Evolutionary conservation across 768 basidiomycete genomes (phyloP).

Genomic region (Fibroporia radiculosa): DNA sequence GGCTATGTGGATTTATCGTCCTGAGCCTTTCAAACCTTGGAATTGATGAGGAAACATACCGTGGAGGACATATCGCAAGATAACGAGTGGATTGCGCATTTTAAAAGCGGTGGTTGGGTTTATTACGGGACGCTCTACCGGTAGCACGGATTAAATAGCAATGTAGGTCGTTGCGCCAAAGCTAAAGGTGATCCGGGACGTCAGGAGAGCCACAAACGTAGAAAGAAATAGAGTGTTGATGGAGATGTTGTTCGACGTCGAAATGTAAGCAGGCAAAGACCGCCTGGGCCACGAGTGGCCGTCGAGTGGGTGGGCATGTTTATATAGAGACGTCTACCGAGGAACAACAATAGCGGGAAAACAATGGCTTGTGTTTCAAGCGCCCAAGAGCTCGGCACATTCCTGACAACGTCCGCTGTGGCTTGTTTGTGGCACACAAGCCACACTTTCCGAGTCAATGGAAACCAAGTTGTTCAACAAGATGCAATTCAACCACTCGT

Average conservation of each 20-base stretch:
- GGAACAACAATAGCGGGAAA: conserved; percentile 4
- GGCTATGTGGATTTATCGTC: conserved; percentile 22
- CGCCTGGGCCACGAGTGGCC: conserved; percentile 14
- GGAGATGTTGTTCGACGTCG: background rate
- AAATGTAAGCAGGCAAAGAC: conserved; percentile 14
- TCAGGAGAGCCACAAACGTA: too few species aligned
- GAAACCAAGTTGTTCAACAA: too few species aligned
- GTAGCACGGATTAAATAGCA: conserved; percentile 2
- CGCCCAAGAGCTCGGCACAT: too few species aligned
- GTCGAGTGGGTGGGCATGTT: background rate
- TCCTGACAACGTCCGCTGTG: too few species aligned
- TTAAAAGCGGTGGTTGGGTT: background rate
- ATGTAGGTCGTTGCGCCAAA: too few species aligned
- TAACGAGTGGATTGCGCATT: conserved; percentile 47
- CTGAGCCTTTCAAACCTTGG: background rate
- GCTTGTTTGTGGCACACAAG: too few species aligned
- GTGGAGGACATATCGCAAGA: conserved; percentile 49
- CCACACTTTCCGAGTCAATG: too few species aligned
- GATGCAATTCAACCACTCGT: too few species aligned
- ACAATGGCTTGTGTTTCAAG: conserved; percentile 1
- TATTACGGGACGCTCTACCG: too few species aligned
- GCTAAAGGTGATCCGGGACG: too few species aligned
- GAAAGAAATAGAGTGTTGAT: too few species aligned
- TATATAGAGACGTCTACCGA: conserved; percentile 1
- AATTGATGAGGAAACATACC: conserved; percentile 31